phyloP scores from a whole-genome alignment of 148 eudicot species.

The Dysphania ambrosioides region DNA sequence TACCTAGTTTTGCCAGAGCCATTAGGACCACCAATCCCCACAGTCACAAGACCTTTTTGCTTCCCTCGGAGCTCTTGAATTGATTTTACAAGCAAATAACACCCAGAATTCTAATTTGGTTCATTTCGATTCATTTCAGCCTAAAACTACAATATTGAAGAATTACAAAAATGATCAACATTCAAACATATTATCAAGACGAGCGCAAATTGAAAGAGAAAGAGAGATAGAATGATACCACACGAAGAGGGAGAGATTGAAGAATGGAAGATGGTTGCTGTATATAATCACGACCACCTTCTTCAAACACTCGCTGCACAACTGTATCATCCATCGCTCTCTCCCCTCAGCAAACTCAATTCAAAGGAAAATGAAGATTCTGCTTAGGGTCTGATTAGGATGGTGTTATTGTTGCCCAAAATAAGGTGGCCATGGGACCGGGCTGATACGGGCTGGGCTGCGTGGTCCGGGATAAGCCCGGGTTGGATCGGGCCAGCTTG shows the following conservation, averaged over 20 bases:
- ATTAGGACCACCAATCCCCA: constrained; percentile 98
- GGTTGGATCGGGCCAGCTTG: too few species aligned
- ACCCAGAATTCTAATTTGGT: background rate
- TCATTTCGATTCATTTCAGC: background rate
- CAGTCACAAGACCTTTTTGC: constrained; percentile 78
- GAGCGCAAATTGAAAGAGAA: too few species aligned
- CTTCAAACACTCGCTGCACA: constrained; percentile 82
- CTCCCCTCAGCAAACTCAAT: background rate
- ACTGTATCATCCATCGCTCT: constrained; percentile 68
- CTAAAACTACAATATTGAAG: background rate
- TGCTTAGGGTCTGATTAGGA: too few species aligned
- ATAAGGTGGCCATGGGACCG: too few species aligned
- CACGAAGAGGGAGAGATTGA: constrained; percentile 96
- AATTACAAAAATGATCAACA: background rate
- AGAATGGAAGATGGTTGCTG: constrained; percentile 89
- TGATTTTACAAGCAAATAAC: constrained; percentile 87
- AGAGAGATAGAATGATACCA: constrained; percentile 36
- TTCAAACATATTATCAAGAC: background rate
- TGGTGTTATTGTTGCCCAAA: too few species aligned
- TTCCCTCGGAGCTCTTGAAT: constrained; percentile 92
- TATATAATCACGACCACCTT: constrained; percentile 76
- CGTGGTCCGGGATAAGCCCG: too few species aligned
- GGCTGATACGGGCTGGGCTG: too few species aligned
- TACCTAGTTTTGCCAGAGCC: constrained; percentile 98
- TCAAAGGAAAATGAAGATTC: too few species aligned